Evolutionary conservation across 805 yeast genomes (phyloP).

Genomic region (Debaryomyces hansenii): DNA sequence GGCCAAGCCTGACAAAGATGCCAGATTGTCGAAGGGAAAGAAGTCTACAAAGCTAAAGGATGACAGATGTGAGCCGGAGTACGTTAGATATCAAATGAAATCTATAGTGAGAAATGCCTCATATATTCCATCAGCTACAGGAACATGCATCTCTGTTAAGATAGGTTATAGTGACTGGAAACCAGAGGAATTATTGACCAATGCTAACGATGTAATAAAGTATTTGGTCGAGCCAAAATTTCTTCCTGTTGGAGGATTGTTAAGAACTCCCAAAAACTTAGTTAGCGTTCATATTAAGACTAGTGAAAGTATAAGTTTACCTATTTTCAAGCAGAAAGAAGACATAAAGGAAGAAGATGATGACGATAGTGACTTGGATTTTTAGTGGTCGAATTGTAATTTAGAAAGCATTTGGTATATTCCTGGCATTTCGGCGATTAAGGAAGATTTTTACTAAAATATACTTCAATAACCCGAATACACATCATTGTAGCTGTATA

Average conservation of each 20-base stretch:
- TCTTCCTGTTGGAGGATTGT: constrained; percentile 60
- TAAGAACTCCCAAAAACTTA: constrained; percentile 45
- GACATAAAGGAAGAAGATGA: constrained; percentile 12
- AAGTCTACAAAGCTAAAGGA: constrained; percentile 47
- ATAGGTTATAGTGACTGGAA: constrained; percentile 57
- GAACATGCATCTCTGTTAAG: constrained; percentile 58
- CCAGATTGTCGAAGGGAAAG: constrained; percentile 29
- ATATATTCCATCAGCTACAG: constrained; percentile 58
- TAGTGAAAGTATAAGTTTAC: constrained; percentile 64
- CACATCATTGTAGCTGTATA: no score
- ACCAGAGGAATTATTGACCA: constrained; percentile 44
- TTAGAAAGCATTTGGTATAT: neutral
- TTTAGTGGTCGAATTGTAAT: constrained; percentile 2
- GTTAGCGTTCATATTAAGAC: constrained; percentile 61
- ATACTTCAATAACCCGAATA: no score
- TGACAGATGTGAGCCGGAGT: constrained; percentile 64
- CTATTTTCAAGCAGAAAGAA: constrained; percentile 32
- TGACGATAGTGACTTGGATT: constrained; percentile 17
- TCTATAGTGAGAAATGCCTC: constrained; percentile 63
- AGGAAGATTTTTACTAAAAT: no score
- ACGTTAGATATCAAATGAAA: constrained; percentile 62
- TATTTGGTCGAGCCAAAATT: constrained; percentile 46
- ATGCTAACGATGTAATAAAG: constrained; percentile 50
- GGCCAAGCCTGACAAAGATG: constrained; percentile 40
- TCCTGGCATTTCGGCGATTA: no score